Evolutionary conservation across 495 filamentous ascomycete species (phyloP), one percentile per base, ranked within the genome.

Genomic region (Xylaria bambusicola): DNA sequence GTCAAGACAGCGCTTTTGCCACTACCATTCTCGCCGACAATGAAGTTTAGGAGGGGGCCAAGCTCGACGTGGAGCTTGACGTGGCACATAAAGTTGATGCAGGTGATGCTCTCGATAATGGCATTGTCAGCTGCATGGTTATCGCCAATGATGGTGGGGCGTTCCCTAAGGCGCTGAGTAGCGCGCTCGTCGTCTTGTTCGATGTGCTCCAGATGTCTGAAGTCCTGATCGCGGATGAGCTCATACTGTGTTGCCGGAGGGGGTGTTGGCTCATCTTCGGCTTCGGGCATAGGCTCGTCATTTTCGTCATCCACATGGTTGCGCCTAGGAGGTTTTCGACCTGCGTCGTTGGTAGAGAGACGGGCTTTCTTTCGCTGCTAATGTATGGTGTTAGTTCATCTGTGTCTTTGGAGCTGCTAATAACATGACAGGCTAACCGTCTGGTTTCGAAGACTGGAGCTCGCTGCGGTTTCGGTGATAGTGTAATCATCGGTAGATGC

Each of bases 1-100:
- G 94, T 97, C n/a, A 99, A 75, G 20, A 98, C 86, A 21, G 94
- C 94, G 70, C 93, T 97, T 76, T 99, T 99, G n/a, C 94, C 94
- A 66, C 94, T 98, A 40, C 94, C 94, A 71, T 99, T 99, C 67
- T 96, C 91, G 2, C 94, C 94, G 54, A 96, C 91, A 50, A 99
- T 92, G 73, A 98, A 99, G 71, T 98, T 99, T 63, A 98, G 94
- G 5, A 97, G 80, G 0, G 94, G 93, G 0, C 94, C 93, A 17
- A 99, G 78, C 38, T 88, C 82, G 47, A 96, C 87, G 52, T 86
- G 81, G 15, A 98, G 84, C 58, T 85, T 86, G 17, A 80, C 75
- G 67, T 99, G 94, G 66, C 93, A 97, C 94, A 98, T 96, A 70
- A 96, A 96, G 68, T 96, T 97, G 58, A 86, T 84, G 71, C 90